Conservation (phyloP, 192 early-diverging fungal genomes). For the Phlyctochytrium arcticum region DNA sequence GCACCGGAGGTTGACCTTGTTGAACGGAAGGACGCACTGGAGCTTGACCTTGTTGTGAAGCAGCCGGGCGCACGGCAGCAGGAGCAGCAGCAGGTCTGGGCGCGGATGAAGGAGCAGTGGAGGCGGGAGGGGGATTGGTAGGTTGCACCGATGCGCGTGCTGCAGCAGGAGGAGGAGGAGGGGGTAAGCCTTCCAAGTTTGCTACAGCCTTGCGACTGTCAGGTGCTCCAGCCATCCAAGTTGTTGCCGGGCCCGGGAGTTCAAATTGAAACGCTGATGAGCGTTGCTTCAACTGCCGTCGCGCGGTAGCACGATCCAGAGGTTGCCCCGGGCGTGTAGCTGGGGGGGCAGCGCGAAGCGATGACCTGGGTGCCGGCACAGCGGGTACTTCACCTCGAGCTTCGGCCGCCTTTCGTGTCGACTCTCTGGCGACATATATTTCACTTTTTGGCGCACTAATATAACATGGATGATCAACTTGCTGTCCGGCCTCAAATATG, state of each 20-base stretch:
- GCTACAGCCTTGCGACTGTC: no score
- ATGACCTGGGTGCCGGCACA: background rate
- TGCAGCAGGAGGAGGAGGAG: no score
- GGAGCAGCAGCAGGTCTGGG: no score
- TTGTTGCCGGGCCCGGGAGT: background rate
- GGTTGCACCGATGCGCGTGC: no score
- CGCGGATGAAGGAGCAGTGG: no score
- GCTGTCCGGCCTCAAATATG: background rate
- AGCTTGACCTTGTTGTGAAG: no score
- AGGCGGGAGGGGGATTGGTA: no score
- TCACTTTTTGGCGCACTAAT: background rate
- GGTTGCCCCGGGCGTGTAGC: background rate
- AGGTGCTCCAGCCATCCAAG: background rate
- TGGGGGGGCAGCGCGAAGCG: background rate
- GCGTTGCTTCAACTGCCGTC: background rate
- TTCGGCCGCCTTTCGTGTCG: background rate
- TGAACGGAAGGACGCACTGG: no score
- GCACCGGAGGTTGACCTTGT: no score
- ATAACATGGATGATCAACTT: background rate
- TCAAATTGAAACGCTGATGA: background rate
- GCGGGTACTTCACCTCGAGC: background rate
- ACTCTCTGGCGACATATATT: background rate
- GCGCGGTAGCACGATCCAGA: background rate
- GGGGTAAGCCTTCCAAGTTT: no score
- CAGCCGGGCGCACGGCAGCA: no score